phyloP scores from a whole-genome alignment of 2,329 filamentous ascomycete genomes.

The Celoporthe dispersa region DNA sequence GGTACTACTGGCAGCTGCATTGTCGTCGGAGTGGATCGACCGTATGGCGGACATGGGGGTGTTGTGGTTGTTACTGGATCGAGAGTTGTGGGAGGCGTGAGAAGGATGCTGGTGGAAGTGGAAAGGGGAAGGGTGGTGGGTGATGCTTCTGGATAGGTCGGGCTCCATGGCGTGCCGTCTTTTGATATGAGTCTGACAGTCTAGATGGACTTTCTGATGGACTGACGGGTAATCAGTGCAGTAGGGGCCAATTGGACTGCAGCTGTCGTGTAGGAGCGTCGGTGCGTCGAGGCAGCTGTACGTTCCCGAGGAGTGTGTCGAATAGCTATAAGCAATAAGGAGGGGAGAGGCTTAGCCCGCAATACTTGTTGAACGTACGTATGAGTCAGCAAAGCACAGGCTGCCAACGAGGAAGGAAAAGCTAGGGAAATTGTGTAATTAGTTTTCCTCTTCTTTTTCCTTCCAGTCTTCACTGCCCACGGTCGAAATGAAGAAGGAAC shows the following conservation, averaged over 20 bases:
- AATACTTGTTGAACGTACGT: background rate
- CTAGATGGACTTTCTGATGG: background rate
- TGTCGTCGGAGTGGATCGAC: conserved; percentile 35
- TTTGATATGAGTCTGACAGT: background rate
- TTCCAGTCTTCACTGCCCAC: background rate
- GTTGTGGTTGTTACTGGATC: conserved; percentile 29
- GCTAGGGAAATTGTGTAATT: background rate
- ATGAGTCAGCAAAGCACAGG: background rate
- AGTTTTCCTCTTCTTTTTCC: background rate
- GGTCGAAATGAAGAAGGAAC: background rate
- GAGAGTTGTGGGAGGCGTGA: conserved; percentile 23
- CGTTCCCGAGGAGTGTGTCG: background rate
- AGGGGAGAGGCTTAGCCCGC: background rate
- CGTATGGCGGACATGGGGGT: conserved; percentile 32
- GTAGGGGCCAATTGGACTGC: background rate
- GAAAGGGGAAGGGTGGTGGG: conserved; percentile 51
- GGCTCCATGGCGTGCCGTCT: conserved; percentile 41
- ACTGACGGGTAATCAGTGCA: background rate
- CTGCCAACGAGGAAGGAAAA: background rate
- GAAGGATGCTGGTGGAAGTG: conserved; percentile 41
- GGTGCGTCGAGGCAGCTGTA: background rate
- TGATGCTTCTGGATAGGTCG: conserved; percentile 46
- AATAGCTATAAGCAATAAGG: background rate
- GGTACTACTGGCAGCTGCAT: conserved; percentile 48
- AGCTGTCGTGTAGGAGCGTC: background rate